These are phyloP conservation scores for Beauveria sp. DNA, from an alignment of 2,329 filamentous ascomycete species.

Conservation along the genomic window DNA sequence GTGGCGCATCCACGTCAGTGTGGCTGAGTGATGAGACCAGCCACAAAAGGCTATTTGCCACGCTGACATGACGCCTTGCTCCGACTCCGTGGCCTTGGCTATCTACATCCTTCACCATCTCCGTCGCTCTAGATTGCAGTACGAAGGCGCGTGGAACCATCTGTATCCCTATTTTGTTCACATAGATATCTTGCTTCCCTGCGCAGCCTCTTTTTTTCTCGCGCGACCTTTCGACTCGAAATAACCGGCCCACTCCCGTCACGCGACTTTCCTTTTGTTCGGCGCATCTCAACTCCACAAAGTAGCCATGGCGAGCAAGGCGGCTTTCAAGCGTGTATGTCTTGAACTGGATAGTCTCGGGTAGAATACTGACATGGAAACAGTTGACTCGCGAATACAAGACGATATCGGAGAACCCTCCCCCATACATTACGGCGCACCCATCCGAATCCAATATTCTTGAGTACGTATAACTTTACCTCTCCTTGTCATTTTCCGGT, in stretches of 20 bases:
- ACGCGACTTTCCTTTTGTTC: conserved; percentile 9
- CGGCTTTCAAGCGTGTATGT: conserved; percentile 63
- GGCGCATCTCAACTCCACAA: background rate
- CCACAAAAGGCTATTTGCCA: conserved; percentile 8
- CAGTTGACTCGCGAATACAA: conserved; percentile 58
- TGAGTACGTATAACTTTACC: conserved; percentile 50
- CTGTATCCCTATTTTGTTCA: background rate
- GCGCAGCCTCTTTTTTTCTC: background rate
- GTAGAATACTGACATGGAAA: conserved; percentile 17
- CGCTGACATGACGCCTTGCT: conserved; percentile 8
- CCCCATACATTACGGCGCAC: conserved; percentile 82
- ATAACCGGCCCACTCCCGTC: background rate
- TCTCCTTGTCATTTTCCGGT: conserved; percentile 13
- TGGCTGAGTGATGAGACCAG: conserved; percentile 5
- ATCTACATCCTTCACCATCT: background rate
- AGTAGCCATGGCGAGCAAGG: conserved; percentile 58
- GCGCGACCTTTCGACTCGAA: background rate
- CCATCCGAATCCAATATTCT: conserved; percentile 88
- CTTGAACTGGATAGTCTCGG: background rate
- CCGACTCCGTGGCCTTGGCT: background rate
- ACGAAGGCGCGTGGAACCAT: background rate
- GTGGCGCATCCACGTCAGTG: conserved; percentile 8
- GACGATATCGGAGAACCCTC: conserved; percentile 62
- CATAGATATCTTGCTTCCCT: background rate
- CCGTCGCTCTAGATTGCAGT: background rate